Evolutionary conservation across 1,139 yeast species (phyloP).

Genomic region (Sugiyamaella castrensis): DNA sequence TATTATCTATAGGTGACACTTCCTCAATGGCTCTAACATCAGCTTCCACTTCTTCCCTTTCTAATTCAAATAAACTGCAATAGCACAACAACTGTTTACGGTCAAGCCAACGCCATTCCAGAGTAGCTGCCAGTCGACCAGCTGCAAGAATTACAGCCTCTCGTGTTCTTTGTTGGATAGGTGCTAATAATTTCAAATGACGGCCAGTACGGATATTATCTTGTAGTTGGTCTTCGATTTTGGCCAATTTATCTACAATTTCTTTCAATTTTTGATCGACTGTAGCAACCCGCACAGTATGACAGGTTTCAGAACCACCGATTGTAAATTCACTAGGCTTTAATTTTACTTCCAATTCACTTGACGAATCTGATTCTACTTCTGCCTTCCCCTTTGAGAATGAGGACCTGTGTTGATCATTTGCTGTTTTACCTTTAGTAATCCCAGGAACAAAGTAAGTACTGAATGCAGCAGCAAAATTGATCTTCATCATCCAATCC

Average conservation of each 20-base stretch:
- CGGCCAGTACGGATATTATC: constrained; percentile 40
- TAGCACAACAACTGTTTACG: constrained; percentile 45
- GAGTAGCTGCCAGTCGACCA: constrained; percentile 46
- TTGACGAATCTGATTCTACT: not conserved
- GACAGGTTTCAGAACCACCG: no score
- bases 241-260: constrained; percentile 37
- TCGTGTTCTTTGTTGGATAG: constrained; percentile 50
- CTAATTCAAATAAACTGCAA: constrained; percentile 40
- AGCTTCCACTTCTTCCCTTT: constrained; percentile 24
- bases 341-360: no score
- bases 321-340: no score
- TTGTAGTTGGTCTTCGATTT: constrained; percentile 38
- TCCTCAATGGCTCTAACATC: not conserved
- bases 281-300: constrained; percentile 18
- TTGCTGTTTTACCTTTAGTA: constrained; percentile 12
- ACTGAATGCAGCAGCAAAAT: constrained; percentile 52
- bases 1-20: not conserved
- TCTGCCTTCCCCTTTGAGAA: not conserved
- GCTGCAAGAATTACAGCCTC: constrained; percentile 47
- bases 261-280: constrained; percentile 33
- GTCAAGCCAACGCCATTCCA: constrained; percentile 57
- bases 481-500: constrained; percentile 57
- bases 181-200: constrained; percentile 48
- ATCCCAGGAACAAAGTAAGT: constrained; percentile 33
- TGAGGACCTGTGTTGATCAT: constrained; percentile 16